Evolutionary conservation across 2,329 filamentous ascomycete species (phyloP), one percentile per base, ranked within the genome.

Genomic region (Gnomoniopsis smithogilvyi): DNA sequence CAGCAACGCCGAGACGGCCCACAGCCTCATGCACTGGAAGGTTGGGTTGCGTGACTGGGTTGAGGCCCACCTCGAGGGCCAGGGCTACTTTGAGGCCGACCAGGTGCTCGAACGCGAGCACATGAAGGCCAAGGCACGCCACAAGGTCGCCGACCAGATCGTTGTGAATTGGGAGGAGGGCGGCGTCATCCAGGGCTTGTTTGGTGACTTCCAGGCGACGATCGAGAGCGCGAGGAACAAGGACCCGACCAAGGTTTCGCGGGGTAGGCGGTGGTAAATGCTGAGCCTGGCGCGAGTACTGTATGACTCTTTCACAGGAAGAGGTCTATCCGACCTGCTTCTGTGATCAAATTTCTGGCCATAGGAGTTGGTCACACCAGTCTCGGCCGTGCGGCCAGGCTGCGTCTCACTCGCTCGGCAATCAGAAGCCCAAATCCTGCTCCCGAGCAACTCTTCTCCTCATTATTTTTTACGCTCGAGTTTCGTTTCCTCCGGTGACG

Each of bases 21-120:
- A 94, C 67, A 81, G 80, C 1, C 78, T 94, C 3, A 80, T 85
- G 4, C 91, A 95, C 72, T 93, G 91, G 91, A 87, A 88, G 58
- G 84, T 83, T 61, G 83, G 86, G 49, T 82, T 94, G n/a, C 87
- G 90, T 67, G 80, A 87, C 63, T 90, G 83, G 81, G 86, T 93
- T 0, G 78, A 88, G 24, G 78, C 81, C 30, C 84, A 82, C 55
- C 81, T 95, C 0, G 72, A 78, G 24, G 71, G 71, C 1, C 78
- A 86, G 60, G 85, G 84, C 0, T 80, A 88, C 63, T 77, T 88
- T 63, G 76, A 75, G 0, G 73, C 84, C 1, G 73, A 80, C 12
- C 80, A 85, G 66, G 74, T 92, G 34, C 75, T 85, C 1, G 77
- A 85, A 68, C 78, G 88, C 10, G 85, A 87, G 59, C 78, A 76